Percentiles rank a stretch among this genome's conserved stretches.
Evolutionary conservation across 2,329 filamentous ascomycete genomes (phyloP).

Genomic region (Fusarium clavum): DNA sequence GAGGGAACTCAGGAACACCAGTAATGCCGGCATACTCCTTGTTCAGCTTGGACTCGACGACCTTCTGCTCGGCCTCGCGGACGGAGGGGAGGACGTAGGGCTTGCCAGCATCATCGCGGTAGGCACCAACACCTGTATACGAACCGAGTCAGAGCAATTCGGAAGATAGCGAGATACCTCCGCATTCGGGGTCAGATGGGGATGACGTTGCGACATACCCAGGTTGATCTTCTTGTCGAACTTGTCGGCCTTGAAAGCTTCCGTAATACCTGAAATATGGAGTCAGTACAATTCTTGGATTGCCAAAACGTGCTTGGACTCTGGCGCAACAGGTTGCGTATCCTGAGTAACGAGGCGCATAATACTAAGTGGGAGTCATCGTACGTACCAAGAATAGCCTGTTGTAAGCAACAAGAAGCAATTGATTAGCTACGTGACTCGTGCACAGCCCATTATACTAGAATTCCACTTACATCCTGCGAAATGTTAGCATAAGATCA

Average conservation of each 20-base stretch:
- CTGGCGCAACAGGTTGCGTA: conserved; percentile 11
- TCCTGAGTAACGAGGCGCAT: conserved; percentile 28
- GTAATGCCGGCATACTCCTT: conserved; percentile 99
- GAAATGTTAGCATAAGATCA: conserved; percentile 35
- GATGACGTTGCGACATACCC: conserved; percentile 63
- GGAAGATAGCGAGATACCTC: conserved; percentile 29
- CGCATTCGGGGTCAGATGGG: conserved; percentile 10
- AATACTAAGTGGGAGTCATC: conserved; percentile 34
- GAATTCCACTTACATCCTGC: conserved; percentile 54
- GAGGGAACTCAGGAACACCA: conserved; percentile 93
- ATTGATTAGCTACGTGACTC: conserved; percentile 41
- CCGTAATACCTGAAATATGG: conserved; percentile 78
- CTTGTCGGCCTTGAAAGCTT: conserved; percentile 97
- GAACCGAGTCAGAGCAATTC: conserved; percentile 37
- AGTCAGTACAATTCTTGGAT: conserved; percentile 40
- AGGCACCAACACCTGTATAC: conserved; percentile 85
- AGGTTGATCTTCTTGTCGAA: conserved; percentile 98
- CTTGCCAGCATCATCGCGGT: conserved; percentile 98
- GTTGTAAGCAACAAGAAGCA: conserved; percentile 35
- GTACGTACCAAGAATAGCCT: conserved; percentile 80
- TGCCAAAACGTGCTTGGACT: conserved; percentile 23
- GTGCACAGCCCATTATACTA: conserved; percentile 13
- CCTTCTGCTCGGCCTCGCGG: conserved; percentile 85
- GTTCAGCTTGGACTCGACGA: conserved; percentile 82
- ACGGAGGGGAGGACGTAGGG: conserved; percentile 97